Evolutionary conservation across 176 grass and related monocot genomes (phyloP).

Genomic region (Elaeis guineensis): DNA sequence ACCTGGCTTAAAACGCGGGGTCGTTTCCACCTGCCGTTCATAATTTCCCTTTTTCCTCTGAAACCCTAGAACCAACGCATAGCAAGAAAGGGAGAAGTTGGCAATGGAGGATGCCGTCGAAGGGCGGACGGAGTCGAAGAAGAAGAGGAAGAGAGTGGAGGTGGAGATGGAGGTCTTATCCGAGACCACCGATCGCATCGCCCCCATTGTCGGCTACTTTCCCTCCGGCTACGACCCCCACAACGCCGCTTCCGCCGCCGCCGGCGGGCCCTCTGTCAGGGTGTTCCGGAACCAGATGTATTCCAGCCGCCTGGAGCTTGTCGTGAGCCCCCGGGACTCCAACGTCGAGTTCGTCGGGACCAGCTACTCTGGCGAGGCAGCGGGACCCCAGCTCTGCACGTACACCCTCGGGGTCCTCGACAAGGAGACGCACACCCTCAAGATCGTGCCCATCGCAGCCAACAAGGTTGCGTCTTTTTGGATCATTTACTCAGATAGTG

Average conservation of each 20-base stretch:
- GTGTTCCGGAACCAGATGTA: conserved; percentile 37
- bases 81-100: neutral
- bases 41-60: too few species aligned
- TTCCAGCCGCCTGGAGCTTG: conserved; percentile 49
- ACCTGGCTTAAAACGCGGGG: too few species aligned
- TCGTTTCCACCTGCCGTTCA: too few species aligned
- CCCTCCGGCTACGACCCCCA: conserved; percentile 66
- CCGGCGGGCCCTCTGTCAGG: conserved; percentile 4
- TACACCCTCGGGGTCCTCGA: conserved; percentile 79
- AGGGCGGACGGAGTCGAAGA: conserved; percentile 14
- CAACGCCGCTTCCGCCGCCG: neutral
- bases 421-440: conserved; percentile 68
- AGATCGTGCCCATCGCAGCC: conserved; percentile 53
- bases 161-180: conserved; percentile 20
- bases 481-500: neutral
- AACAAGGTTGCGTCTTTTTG: conserved; percentile 43
- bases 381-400: conserved; percentile 41
- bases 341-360: conserved; percentile 61
- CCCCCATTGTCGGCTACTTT: conserved; percentile 73
- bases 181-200: conserved; percentile 14
- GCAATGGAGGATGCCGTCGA: conserved; percentile 32
- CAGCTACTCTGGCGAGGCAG: conserved; percentile 73
- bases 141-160: conserved; percentile 28
- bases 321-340: conserved; percentile 29
- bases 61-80: neutral